Conservation (phyloP, 129 eudicot species). For the Flaveria sonorensis region DNA sequence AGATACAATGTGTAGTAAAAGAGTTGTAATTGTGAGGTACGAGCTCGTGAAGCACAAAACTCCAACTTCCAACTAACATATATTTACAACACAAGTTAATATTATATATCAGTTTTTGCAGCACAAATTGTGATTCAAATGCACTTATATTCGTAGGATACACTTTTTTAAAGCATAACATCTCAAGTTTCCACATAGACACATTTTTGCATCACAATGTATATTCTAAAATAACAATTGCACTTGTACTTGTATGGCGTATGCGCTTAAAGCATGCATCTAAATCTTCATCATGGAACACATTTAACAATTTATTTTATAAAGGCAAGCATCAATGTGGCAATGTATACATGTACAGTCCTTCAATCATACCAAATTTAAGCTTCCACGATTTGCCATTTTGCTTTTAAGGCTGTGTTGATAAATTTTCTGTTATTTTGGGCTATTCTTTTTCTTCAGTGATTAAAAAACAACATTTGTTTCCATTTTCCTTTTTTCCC, state of each 20-base stretch:
- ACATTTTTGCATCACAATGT: neutral
- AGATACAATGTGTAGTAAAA: neutral
- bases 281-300: neutral
- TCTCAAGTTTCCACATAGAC: neutral
- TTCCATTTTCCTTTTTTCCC: neutral
- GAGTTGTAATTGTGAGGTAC: neutral
- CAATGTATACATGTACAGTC: too few relatives aligned
- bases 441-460: neutral
- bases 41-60: neutral
- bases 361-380: neutral
- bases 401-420: neutral
- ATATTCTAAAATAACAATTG: neutral
- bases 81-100: neutral
- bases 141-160: neutral
- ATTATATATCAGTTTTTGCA: neutral
- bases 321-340: neutral
- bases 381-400: constrained; percentile 1
- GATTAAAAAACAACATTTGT: neutral
- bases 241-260: neutral
- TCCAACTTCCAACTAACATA: neutral
- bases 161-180: neutral
- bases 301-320: neutral
- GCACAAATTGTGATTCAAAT: neutral
- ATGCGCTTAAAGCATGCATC: neutral
- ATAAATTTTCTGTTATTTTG: neutral